Conservation (phyloP, 2,329 filamentous ascomycete species). For the Drechslera avenae region DNA sequence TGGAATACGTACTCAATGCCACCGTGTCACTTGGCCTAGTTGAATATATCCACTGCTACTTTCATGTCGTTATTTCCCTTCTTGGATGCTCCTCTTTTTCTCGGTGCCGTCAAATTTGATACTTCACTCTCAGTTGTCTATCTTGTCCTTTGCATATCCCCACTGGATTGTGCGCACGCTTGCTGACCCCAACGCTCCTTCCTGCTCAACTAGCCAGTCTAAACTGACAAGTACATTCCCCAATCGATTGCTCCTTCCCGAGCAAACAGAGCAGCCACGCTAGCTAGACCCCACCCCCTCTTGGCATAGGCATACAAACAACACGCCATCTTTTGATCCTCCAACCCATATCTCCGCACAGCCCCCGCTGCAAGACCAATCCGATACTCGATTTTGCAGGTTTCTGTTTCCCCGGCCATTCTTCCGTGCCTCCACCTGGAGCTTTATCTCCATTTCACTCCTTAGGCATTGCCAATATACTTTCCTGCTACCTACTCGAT, state of each 20-base stretch:
- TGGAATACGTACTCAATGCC: constrained; percentile 19
- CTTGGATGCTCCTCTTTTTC: not conserved
- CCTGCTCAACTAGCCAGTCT: too few relatives aligned
- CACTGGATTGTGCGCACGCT: not conserved
- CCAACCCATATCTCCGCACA: constrained; percentile 12
- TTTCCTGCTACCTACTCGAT: constrained; percentile 24
- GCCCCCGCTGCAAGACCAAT: constrained; percentile 23
- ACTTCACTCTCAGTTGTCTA: not conserved
- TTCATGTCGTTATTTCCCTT: not conserved
- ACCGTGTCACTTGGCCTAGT: constrained; percentile 25
- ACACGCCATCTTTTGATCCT: constrained; percentile 15
- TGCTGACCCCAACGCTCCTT: not conserved
- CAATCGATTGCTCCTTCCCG: constrained; percentile 27
- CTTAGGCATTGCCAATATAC: constrained; percentile 34
- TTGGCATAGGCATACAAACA: constrained; percentile 35
- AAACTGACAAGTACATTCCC: constrained; percentile 19
- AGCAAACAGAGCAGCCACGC: constrained; percentile 25
- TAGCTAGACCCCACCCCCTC: constrained; percentile 20
- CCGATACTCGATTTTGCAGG: constrained; percentile 7
- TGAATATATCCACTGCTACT: constrained; percentile 6
- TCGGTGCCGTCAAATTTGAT: not conserved
- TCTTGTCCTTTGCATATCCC: not conserved
- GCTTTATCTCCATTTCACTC: constrained; percentile 42
- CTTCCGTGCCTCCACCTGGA: constrained; percentile 31
- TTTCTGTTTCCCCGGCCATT: constrained; percentile 23